Conservation (phyloP, 345 rosid species). For the Brassica carinata region DNA sequence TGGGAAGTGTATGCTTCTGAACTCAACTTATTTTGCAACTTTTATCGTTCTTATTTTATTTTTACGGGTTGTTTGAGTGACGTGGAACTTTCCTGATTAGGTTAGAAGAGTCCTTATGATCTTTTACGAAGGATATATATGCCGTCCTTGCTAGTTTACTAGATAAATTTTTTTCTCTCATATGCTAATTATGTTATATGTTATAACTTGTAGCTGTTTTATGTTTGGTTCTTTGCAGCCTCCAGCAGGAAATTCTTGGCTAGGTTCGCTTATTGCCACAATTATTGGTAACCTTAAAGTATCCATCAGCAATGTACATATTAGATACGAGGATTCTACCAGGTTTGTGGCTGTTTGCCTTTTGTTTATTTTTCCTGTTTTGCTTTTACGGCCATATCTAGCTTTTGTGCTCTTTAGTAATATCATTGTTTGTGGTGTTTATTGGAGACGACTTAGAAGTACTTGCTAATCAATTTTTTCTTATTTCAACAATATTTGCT, state of each 20-base stretch:
- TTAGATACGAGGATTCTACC: constrained; percentile 89
- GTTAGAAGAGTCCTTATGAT: constrained; percentile 15
- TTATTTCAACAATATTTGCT: constrained; percentile 41
- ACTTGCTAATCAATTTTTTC: constrained; percentile 23
- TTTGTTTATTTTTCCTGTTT: neutral
- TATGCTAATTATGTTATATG: constrained; percentile 21
- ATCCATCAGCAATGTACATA: constrained; percentile 96
- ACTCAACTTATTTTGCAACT: constrained; percentile 26
- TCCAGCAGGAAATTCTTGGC: constrained; percentile 85
- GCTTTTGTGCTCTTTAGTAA: constrained; percentile 7
- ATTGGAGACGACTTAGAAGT: constrained; percentile 22
- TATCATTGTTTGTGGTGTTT: constrained; percentile 7
- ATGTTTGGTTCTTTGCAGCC: constrained; percentile 58
- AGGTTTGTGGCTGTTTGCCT: constrained; percentile 56
- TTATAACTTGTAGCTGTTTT: constrained; percentile 31
- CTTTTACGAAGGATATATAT: constrained; percentile 6
- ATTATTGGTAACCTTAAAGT: constrained; percentile 97
- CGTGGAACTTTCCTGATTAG: constrained; percentile 13
- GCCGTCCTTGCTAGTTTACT: constrained; percentile 7
- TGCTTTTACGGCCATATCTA: constrained; percentile 22
- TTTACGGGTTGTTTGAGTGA: constrained; percentile 10
- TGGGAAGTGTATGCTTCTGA: constrained; percentile 70
- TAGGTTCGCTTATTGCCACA: constrained; percentile 89
- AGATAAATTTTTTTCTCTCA: neutral
- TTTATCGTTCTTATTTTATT: neutral